A percentile compares a stretch with the other conserved stretches of the same genome.
Conservation (phyloP, 192 early-diverging fungal species). For the Coemansia sp. region DNA sequence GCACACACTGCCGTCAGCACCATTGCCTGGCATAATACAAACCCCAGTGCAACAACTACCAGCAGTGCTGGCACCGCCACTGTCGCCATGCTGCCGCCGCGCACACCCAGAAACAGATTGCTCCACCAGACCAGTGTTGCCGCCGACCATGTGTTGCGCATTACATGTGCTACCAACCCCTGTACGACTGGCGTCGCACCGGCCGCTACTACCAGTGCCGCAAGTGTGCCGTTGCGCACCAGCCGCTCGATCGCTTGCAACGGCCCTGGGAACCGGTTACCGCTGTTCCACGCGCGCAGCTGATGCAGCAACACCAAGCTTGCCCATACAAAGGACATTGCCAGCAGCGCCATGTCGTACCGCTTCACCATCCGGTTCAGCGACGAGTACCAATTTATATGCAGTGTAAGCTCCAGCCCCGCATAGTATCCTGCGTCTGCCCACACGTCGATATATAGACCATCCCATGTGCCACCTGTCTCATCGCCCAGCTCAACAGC, state of each 20-base stretch:
- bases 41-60: conserved; percentile 40
- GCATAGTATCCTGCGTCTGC: conserved; percentile 28
- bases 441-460: conserved; percentile 46
- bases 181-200: conserved; percentile 33
- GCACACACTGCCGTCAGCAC: conserved; percentile 15
- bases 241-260: conserved; percentile 42
- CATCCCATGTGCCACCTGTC: conserved; percentile 27
- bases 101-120: conserved; percentile 53
- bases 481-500: background rate
- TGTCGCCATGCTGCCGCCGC: conserved; percentile 30
- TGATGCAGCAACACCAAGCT: conserved; percentile 57
- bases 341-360: conserved; percentile 68
- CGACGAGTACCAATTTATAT: conserved; percentile 69
- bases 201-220: conserved; percentile 13
- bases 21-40: conserved; percentile 33
- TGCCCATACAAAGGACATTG: conserved; percentile 66
- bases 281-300: conserved; percentile 34
- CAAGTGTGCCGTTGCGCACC: conserved; percentile 41
- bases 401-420: conserved; percentile 47
- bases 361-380: conserved; percentile 68
- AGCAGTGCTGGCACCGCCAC: conserved; percentile 28
- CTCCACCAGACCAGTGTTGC: conserved; percentile 28
- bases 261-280: conserved; percentile 20
- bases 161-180: conserved; percentile 14
- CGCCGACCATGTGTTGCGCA: conserved; percentile 21